A percentile compares a stretch with the other conserved stretches of the same genome.
Conservation (phyloP, 1,284 basidiomycete species). For the Mycosarcoma mackinlayi region DNA sequence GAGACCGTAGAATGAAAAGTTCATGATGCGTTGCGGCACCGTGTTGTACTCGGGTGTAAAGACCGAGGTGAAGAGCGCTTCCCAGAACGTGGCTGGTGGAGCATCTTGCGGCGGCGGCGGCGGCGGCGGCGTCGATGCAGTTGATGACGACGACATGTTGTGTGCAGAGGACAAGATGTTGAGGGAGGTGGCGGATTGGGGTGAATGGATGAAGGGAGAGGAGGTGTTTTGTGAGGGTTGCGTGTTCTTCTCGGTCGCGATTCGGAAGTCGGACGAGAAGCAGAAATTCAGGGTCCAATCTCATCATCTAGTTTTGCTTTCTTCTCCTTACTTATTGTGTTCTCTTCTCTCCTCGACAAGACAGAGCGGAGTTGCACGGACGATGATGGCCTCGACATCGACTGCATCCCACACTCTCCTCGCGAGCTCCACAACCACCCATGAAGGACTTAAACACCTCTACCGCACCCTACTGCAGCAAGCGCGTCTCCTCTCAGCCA, state of each 20-base stretch:
- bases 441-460: constrained; percentile 34
- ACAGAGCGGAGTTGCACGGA: too few species aligned
- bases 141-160: constrained; percentile 12
- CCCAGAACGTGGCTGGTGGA: constrained; percentile 12
- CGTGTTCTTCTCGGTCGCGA: constrained; percentile 10
- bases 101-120: neutral
- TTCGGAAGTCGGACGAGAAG: constrained; percentile 25
- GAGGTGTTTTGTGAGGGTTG: neutral
- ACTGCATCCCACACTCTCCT: constrained; percentile 7
- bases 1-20: constrained; percentile 68
- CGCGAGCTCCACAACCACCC: neutral
- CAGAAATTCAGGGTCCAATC: constrained; percentile 17
- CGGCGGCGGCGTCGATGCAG: neutral
- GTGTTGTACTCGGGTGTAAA: constrained; percentile 64
- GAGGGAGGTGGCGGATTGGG: neutral
- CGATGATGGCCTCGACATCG: constrained; percentile 21
- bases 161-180: neutral
- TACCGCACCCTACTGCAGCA: constrained; percentile 37
- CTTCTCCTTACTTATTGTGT: neutral
- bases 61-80: constrained; percentile 55
- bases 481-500: constrained; percentile 33
- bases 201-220: neutral
- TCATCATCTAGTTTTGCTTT: neutral
- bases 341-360: neutral
- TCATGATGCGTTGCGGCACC: constrained; percentile 64